These are phyloP conservation scores for Sistotremastrum niveocremeum DNA, from an alignment of 768 basidiomycete species.

Conservation along the genomic window DNA sequence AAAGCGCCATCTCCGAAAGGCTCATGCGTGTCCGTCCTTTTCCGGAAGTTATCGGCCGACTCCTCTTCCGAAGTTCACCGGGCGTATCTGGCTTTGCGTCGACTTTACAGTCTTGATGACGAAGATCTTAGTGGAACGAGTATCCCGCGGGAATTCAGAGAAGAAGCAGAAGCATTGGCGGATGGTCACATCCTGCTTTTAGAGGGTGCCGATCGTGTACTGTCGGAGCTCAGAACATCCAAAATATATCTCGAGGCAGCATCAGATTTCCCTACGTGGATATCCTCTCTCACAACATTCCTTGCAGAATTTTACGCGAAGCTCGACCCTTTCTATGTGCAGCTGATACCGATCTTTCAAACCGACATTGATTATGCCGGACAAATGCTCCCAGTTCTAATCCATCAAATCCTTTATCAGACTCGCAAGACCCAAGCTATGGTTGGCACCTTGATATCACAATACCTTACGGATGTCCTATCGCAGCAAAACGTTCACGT, in stretches of 20 bases:
- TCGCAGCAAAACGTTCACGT: slow-evolving; percentile 22
- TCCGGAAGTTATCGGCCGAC: too few species aligned
- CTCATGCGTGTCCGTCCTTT: too few species aligned
- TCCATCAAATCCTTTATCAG: slow-evolving; percentile 46
- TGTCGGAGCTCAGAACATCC: too few species aligned
- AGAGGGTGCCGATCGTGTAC: too few species aligned
- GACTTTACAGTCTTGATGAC: too few species aligned
- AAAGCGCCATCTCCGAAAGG: too few species aligned
- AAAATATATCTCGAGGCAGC: slow-evolving; percentile 20
- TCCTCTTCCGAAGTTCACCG: too few species aligned
- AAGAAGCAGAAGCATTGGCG: too few species aligned
- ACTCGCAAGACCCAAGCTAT: slow-evolving; percentile 5
- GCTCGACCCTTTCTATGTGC: slow-evolving; percentile 51
- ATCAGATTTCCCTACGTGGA: slow-evolving; percentile 47
- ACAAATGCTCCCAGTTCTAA: slow-evolving; percentile 57
- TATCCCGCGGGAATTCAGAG: too few species aligned
- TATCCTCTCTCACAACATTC: slow-evolving; percentile 39
- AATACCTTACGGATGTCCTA: slow-evolving; percentile 47
- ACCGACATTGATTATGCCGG: slow-evolving; percentile 46
- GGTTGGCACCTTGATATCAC: slow-evolving; percentile 21
- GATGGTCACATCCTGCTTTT: too few species aligned
- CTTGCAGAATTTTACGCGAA: slow-evolving; percentile 45
- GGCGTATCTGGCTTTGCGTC: too few species aligned
- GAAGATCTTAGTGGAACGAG: too few species aligned
- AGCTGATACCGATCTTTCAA: slow-evolving; percentile 45